Evolutionary conservation across 352 stramenopile genomes (phyloP), one percentile per base, ranked within the genome.

Genomic region (Phytophthora citrophthora): DNA sequence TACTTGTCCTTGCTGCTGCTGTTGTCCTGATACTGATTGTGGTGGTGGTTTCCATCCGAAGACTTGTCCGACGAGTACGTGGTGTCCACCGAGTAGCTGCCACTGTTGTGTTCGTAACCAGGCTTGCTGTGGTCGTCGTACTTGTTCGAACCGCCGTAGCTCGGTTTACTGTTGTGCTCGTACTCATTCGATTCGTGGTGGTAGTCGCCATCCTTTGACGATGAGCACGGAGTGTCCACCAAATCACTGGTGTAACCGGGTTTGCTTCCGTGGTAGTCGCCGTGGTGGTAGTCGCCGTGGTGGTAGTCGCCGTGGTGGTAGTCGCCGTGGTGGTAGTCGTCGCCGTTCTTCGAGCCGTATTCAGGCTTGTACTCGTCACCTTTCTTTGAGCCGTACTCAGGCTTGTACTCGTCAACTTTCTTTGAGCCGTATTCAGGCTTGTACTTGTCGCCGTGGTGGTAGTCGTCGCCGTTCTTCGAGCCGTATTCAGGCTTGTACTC

Each of bases 1-100:
- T 68, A 60, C 18, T 64, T 50, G 39, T 56, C 36, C 34, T 58
- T 29, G 34, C 45, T 53, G 38, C 53, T 20, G 43, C 47, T 23
- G 26, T 40, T 24, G 16, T 10, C 32, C 20, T 59, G 26, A 26
- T 53, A 43, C 5, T 41, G 18, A 11, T 47, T 16, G n/a, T 47
- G 31, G 15, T 56, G 5, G 44, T 63, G 51, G 18, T 65, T 26
- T 11, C 18, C 36, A 10, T 55, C 20, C 16, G 32, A 61, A 27
- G 57, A 52, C 26, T 57, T 57, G 5, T 46, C 57, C 20, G 57
- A 67, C 23, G 50, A 55, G 32, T 32, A 67, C 32, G 59, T 34
- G 34, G 51, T 18, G 20, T 62, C 34, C 5, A 60, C 13, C 3
- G 45, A 49, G n/a, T 31, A 11, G 5, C 38, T 44, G 23, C 9